phyloP scores from a whole-genome alignment of 2,329 filamentous ascomycete genomes.

The Exserohilum rostratum region DNA sequence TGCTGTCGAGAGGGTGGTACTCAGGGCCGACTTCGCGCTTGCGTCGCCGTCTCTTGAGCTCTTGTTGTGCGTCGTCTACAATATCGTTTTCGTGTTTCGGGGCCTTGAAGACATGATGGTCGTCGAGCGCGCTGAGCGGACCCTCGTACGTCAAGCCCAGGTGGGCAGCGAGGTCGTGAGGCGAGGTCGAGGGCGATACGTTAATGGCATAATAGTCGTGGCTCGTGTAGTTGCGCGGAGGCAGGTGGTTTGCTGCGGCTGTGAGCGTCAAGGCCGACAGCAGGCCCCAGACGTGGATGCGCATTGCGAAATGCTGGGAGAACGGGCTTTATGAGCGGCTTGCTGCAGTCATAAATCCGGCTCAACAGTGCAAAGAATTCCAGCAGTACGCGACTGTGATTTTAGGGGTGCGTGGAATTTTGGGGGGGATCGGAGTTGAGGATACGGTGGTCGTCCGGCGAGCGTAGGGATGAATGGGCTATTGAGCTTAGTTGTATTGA shows the following conservation, averaged over 20 bases:
- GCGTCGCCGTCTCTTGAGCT: slow-evolving; percentile 63
- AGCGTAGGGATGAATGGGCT: slow-evolving; percentile 7
- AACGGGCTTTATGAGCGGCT: slow-evolving; percentile 15
- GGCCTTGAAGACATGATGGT: slow-evolving; percentile 87
- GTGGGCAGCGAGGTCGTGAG: slow-evolving; percentile 70
- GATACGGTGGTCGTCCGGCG: slow-evolving; percentile 18
- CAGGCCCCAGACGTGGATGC: slow-evolving; percentile 53
- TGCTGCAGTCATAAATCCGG: slow-evolving; percentile 23
- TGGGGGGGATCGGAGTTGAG: slow-evolving; percentile 9
- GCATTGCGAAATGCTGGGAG: slow-evolving; percentile 33
- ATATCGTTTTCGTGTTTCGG: slow-evolving; percentile 62
- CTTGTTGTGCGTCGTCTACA: slow-evolving; percentile 58
- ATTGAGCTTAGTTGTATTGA: slow-evolving; percentile 19
- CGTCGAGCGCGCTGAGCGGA: slow-evolving; percentile 73
- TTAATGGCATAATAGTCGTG: slow-evolving; percentile 96
- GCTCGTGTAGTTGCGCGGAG: slow-evolving; percentile 73
- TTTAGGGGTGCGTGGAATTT: not conserved
- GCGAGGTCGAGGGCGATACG: slow-evolving; percentile 69
- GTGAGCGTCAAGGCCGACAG: slow-evolving; percentile 44
- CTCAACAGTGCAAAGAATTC: not conserved
- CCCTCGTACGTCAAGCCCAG: slow-evolving; percentile 84
- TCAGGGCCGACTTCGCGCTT: slow-evolving; percentile 61
- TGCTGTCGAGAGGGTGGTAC: slow-evolving; percentile 69
- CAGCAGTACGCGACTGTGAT: slow-evolving; percentile 2
- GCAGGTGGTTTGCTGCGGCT: slow-evolving; percentile 47